phyloP scores from a whole-genome alignment of 768 basidiomycete species.

The Lentinula lateritia region DNA sequence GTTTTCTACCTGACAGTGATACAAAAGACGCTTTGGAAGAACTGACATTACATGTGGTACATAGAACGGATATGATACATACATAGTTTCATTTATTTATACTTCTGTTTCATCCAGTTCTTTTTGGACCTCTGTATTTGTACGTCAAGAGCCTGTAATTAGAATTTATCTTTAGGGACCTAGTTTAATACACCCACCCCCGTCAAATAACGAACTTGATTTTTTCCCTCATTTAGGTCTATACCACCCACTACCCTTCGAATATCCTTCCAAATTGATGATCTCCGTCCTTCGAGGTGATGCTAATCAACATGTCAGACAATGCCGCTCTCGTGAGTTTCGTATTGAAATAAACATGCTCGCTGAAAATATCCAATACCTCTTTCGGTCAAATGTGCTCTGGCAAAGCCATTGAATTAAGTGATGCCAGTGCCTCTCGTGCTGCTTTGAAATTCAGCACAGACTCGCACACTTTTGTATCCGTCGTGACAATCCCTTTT shows the following conservation, averaged over 20 bases:
- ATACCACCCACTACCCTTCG: too few species aligned
- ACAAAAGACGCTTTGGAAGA: conserved; percentile 70
- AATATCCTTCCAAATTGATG: neutral
- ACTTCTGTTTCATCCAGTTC: neutral
- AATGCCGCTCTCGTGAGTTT: neutral
- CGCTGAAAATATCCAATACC: conserved; percentile 4
- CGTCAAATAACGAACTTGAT: neutral
- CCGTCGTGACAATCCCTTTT: neutral
- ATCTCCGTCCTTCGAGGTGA: neutral
- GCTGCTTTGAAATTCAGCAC: neutral
- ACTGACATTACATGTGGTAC: conserved; percentile 55
- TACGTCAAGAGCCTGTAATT: neutral
- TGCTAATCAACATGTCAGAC: neutral
- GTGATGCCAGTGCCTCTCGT: neutral
- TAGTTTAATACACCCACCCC: neutral
- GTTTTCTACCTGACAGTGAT: conserved; percentile 73
- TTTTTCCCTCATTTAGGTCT: neutral
- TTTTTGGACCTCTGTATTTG: neutral
- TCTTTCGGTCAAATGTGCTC: neutral
- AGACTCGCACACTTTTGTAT: neutral
- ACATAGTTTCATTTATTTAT: conserved; percentile 8
- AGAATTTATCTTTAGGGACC: neutral
- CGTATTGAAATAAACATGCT: neutral
- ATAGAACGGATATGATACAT: conserved; percentile 51
- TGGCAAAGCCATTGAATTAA: neutral